Evolutionary conservation across 495 filamentous ascomycete genomes (phyloP).

Genomic region (Trichocladium uniseriatum): DNA sequence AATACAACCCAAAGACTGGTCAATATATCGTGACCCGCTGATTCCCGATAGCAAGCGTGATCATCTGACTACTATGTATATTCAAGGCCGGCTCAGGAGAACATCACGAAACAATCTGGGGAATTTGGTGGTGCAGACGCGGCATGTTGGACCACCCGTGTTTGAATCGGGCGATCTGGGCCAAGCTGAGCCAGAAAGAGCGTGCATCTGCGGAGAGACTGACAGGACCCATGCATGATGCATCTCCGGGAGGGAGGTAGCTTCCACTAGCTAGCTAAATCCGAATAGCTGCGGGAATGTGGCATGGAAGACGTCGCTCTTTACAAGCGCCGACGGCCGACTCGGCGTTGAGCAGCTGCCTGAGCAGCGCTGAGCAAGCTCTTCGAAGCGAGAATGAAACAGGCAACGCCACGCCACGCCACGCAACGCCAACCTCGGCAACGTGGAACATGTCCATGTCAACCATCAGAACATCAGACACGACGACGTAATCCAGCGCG

Average conservation of each 20-base stretch:
- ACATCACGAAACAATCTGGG: no score
- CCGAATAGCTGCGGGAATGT: no score
- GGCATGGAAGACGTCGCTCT: neutral
- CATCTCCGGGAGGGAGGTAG: no score
- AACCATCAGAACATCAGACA: constrained; percentile 5
- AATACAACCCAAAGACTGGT: neutral
- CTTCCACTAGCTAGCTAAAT: no score
- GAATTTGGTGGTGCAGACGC: no score
- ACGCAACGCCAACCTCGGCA: neutral
- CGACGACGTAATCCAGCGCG: constrained; percentile 25
- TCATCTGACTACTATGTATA: constrained; percentile 3
- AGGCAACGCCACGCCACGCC: neutral
- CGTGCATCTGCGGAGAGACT: no score
- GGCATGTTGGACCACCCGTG: no score
- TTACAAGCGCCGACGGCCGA: constrained; percentile 2
- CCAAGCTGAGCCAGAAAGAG: no score
- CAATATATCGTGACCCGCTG: neutral
- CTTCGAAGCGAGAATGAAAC: neutral
- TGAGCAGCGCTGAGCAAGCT: neutral
- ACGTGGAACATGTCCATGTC: neutral
- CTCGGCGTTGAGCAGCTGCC: no score
- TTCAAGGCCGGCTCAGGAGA: no score
- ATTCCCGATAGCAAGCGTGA: neutral
- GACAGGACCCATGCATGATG: no score
- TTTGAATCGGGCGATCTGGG: no score